These are phyloP conservation scores for Orychophragmus violaceus DNA, from an alignment of 345 rosid species.

Conservation along the genomic window DNA sequence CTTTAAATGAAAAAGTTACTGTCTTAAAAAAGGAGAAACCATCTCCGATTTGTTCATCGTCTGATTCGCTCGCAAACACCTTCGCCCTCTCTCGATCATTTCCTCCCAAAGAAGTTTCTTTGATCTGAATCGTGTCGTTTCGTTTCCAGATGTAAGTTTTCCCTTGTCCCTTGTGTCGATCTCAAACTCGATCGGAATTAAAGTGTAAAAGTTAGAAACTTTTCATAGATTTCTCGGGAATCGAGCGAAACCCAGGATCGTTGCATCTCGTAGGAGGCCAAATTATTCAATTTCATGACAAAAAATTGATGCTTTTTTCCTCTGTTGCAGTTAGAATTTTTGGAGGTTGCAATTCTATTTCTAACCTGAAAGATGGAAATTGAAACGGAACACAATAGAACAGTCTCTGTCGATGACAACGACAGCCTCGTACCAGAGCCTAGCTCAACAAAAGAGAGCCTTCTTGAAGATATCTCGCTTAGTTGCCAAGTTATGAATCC, in stretches of 20 bases:
- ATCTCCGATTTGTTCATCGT: background rate
- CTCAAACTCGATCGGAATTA: background rate
- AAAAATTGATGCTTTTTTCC: background rate
- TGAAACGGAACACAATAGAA: constrained; percentile 32
- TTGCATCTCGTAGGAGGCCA: constrained; percentile 11
- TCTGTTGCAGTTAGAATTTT: background rate
- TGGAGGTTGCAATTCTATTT: background rate
- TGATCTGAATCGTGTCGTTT: constrained; percentile 4
- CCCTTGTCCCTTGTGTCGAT: background rate
- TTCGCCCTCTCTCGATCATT: background rate
- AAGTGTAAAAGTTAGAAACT: background rate
- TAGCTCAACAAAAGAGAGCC: constrained; percentile 45
- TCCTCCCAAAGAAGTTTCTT: background rate
- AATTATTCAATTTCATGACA: background rate
- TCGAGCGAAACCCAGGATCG: background rate
- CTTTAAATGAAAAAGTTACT: background rate
- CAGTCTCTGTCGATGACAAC: constrained; percentile 45
- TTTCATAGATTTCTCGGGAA: background rate
- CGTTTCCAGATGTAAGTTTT: constrained; percentile 9
- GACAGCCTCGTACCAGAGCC: constrained; percentile 42
- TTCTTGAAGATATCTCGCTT: constrained; percentile 31
- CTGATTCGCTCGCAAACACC: background rate
- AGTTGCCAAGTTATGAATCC: constrained; percentile 33
- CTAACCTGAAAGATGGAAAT: constrained; percentile 34
- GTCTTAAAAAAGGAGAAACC: background rate